These are phyloP conservation scores for Perkinsus marinus DNA, from an alignment of 169 alveolate genomes.

Conservation along the genomic window DNA sequence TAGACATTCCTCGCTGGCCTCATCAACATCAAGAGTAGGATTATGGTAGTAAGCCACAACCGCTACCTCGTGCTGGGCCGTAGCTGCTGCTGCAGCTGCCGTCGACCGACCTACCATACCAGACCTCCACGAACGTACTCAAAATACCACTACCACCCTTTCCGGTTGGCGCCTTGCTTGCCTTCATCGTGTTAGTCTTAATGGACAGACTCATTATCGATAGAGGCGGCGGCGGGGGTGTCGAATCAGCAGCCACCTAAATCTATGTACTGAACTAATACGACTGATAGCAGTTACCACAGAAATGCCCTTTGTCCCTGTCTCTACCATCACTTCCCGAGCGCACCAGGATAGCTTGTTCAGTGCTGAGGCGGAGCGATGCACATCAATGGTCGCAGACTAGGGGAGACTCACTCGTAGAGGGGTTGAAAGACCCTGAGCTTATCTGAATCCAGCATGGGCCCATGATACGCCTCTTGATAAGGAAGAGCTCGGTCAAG, in stretches of 20 bases:
- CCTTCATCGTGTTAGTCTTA: not conserved
- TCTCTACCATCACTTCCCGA: not conserved
- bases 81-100: slow-evolving; percentile 6
- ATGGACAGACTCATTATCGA: not conserved
- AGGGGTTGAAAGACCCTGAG: not conserved
- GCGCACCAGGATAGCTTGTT: not conserved
- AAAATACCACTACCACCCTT: not conserved
- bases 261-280: not conserved
- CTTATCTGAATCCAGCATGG: slow-evolving; percentile 54
- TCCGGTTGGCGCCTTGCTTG: not conserved
- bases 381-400: too few relatives aligned
- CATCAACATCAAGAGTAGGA: not conserved
- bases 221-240: slow-evolving; percentile 12
- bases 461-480: slow-evolving; percentile 56
- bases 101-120: not conserved
- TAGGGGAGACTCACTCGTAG: not conserved
- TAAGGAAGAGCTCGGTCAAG: slow-evolving; percentile 13
- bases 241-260: not conserved
- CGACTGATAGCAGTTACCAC: not conserved
- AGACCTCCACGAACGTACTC: not conserved
- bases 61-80: slow-evolving; percentile 10
- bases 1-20: not conserved
- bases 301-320: not conserved
- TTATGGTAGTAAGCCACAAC: not conserved
- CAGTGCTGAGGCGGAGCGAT: not conserved